phyloP scores from a whole-genome alignment of 768 basidiomycete genomes.

The Mycena vitilis region DNA sequence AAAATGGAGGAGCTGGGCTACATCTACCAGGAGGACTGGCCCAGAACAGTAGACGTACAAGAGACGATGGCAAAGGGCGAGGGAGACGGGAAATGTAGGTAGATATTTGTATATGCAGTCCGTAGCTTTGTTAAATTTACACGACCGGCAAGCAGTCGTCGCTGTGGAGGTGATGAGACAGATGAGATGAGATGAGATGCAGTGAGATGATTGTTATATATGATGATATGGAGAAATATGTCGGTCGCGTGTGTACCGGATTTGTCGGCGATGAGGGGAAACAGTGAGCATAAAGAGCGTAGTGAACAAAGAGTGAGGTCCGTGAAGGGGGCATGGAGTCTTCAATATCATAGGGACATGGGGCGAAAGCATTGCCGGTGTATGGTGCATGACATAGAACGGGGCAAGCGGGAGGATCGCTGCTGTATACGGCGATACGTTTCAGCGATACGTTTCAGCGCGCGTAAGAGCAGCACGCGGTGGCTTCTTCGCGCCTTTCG shows the following conservation, averaged over 20 bases:
- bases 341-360: slow-evolving; percentile 34
- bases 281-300: slow-evolving; percentile 38
- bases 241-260: slow-evolving; percentile 6
- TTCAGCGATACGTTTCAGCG: slow-evolving; percentile 74
- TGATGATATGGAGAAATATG: slow-evolving; percentile 20
- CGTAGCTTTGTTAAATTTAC: slow-evolving; percentile 29
- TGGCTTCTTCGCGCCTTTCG: slow-evolving; percentile 69
- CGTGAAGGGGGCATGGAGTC: slow-evolving; percentile 29
- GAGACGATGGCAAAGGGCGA: slow-evolving; percentile 6
- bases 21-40: slow-evolving; percentile 25
- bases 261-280: slow-evolving; percentile 25
- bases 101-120: slow-evolving; percentile 9
- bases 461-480: slow-evolving; percentile 60
- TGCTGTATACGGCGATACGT: slow-evolving; percentile 48
- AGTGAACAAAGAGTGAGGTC: slow-evolving; percentile 31
- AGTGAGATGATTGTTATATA: slow-evolving; percentile 35
- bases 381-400: slow-evolving; percentile 24
- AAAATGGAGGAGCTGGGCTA: slow-evolving; percentile 26
- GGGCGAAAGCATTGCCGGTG: slow-evolving; percentile 32
- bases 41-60: slow-evolving; percentile 27
- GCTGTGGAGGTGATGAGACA: slow-evolving; percentile 34
- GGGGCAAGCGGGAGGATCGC: slow-evolving; percentile 5
- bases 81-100: slow-evolving; percentile 4
- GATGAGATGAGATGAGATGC: slow-evolving; percentile 34
- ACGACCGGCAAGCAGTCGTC: slow-evolving; percentile 32